These are phyloP conservation scores for Echites panduratus DNA, from an alignment of 257 asterid genomes.

Conservation along the genomic window DNA sequence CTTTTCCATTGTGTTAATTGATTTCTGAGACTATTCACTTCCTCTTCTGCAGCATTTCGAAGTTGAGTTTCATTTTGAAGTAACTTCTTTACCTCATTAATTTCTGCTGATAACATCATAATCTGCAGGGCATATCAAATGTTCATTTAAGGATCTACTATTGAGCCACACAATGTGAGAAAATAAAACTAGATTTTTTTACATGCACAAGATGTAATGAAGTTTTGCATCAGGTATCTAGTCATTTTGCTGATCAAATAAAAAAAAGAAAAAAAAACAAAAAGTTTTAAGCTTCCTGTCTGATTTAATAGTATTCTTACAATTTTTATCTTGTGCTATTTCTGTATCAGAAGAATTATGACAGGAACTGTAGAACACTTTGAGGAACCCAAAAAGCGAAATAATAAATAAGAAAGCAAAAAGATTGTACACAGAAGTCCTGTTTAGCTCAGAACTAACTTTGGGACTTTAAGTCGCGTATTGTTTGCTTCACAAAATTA, in stretches of 20 bases:
- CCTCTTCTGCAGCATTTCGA: conserved; percentile 67
- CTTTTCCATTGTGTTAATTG: conserved; percentile 52
- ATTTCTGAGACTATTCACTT: conserved; percentile 44
- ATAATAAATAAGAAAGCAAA: not conserved
- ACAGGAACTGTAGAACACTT: not conserved
- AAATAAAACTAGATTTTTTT: not conserved
- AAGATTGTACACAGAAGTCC: not conserved
- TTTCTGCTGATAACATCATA: conserved; percentile 39
- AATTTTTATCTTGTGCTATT: not conserved
- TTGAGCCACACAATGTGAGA: not conserved
- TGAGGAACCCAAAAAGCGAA: not conserved
- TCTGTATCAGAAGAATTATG: not conserved
- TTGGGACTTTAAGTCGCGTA: not conserved
- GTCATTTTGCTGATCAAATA: not conserved
- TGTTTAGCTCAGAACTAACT: not conserved
- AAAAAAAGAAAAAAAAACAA: not conserved
- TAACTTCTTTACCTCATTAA: conserved; percentile 48
- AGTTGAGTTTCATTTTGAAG: conserved; percentile 54
- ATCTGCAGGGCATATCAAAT: conserved; percentile 33
- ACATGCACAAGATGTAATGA: not conserved
- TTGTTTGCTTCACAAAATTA: not conserved
- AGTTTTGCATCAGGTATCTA: not conserved
- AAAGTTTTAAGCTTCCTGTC: not conserved
- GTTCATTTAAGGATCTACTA: not conserved
- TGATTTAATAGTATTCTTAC: not conserved